These are phyloP conservation scores for Volvox africanus DNA, from an alignment of 139 green algal genomes.

Conservation along the genomic window DNA sequence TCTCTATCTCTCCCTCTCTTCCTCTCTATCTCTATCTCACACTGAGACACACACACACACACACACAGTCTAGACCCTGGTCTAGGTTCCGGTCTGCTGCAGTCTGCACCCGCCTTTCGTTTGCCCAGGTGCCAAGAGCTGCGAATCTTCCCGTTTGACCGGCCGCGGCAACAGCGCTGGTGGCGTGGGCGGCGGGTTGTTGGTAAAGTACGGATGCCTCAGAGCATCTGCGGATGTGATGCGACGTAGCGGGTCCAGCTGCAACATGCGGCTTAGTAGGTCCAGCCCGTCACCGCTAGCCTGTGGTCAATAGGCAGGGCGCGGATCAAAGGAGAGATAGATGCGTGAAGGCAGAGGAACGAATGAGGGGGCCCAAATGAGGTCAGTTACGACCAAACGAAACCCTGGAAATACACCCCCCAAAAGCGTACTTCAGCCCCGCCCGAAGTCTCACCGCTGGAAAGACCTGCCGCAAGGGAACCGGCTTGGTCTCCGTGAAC, in stretches of 20 bases:
- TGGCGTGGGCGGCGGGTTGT: constrained; percentile 69
- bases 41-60: no score
- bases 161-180: constrained; percentile 68
- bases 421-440: no score
- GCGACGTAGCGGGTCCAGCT: constrained; percentile 59
- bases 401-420: no score
- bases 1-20: no score
- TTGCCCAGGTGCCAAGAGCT: constrained; percentile 28
- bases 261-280: constrained; percentile 64
- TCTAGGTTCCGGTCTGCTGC: no score
- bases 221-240: constrained; percentile 36
- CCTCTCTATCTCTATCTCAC: no score
- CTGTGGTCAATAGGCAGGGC: constrained; percentile 3
- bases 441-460: constrained; percentile 35
- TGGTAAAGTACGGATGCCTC: constrained; percentile 75
- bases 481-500: constrained; percentile 65
- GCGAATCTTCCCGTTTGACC: constrained; percentile 59
- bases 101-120: no score
- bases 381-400: no score
- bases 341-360: not conserved
- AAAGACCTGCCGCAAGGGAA: constrained; percentile 71
- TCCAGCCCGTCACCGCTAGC: constrained; percentile 79
- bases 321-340: not conserved
- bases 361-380: not conserved
- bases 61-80: no score